A percentile compares a stretch with the other conserved stretches of the same genome.
phyloP scores from a whole-genome alignment of 2,329 filamentous ascomycete genomes.

The Ceratocystis albifundus region DNA sequence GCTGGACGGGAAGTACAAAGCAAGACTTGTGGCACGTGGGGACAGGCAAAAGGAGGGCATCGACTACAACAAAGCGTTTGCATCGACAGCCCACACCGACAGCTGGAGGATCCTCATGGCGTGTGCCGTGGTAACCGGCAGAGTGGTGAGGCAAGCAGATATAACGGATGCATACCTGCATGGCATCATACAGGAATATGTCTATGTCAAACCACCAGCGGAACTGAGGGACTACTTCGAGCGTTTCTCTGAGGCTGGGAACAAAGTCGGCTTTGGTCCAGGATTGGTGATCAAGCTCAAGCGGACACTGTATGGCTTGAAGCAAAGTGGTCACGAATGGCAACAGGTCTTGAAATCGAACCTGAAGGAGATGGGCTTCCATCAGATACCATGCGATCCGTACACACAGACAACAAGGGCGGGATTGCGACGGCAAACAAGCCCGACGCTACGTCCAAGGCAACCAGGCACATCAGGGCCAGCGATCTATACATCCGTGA shows the following conservation, averaged over 20 bases:
- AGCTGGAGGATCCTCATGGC: neutral
- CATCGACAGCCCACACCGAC: neutral
- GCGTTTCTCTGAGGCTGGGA: neutral
- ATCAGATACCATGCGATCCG: neutral
- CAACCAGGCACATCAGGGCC: neutral
- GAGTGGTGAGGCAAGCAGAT: neutral
- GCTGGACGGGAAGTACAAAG: neutral
- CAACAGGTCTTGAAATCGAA: neutral
- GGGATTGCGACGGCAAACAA: neutral
- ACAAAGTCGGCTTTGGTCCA: neutral
- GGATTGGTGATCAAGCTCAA: neutral
- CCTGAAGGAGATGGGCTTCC: neutral
- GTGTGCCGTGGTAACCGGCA: neutral
- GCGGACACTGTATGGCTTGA: neutral
- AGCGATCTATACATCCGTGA: neutral
- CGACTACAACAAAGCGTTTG: neutral
- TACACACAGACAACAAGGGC: constrained; percentile 2
- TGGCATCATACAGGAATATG: neutral
- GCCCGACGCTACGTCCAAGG: neutral
- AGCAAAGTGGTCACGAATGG: neutral
- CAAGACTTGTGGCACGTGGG: neutral
- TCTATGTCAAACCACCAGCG: neutral
- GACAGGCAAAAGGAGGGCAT: neutral
- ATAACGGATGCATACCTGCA: neutral
- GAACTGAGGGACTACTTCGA: neutral